Base-by-base conservation (phyloP, 202 grass and related monocot species). In the Setaria viridis region DNA sequence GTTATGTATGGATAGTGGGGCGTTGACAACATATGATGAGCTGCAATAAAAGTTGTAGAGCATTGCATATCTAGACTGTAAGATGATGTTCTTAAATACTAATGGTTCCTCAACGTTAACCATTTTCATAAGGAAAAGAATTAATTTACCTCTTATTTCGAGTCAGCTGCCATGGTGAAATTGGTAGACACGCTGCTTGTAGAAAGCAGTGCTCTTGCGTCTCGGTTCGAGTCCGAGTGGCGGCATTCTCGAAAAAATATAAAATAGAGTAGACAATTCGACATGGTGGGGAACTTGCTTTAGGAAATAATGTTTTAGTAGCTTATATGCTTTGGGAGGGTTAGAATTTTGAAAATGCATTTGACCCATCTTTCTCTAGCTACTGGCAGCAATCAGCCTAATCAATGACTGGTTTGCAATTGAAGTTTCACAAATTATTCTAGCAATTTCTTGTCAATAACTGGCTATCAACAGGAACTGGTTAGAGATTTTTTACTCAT, bases 111-210 rank as follows among this genome's bases (percentile, higher is more conserved):
- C 15, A 33, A 11, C 30, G 0, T 50, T 63, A 6, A 39, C 3
- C 9, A 14, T 51, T 65, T 51, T 35, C 14, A 47, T 50, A 47
- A n/a, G 17, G 2, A 67, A 37, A 42, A 66, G 8, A 2, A 53
- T 60, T 30, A 53, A 68, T 49, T 21, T 80, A 55, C 19, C 63
- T 41, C 47, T 53, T 80, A 67, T 66, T 54, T 80, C 49, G 64
- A 80, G 63, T 56, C 49, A 80, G 78, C 78, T 80, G 78, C 64
- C 78, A 69, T 80, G 78, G 63, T 80, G 78, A 80, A 80, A 80
- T 68, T 80, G 78, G 78, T 80, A 80, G 63, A 80, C 78, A 80
- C 78, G 6, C 78, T 67, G 62, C 78, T 80, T 32, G n/a, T 67
- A 54, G 47, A 41, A 51, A 80, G 78, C 47, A 65, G 78, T 80